A percentile compares a stretch with the other conserved stretches of the same genome.
phyloP scores from a whole-genome alignment of 257 asterid species.

The Asclepias syriaca region DNA sequence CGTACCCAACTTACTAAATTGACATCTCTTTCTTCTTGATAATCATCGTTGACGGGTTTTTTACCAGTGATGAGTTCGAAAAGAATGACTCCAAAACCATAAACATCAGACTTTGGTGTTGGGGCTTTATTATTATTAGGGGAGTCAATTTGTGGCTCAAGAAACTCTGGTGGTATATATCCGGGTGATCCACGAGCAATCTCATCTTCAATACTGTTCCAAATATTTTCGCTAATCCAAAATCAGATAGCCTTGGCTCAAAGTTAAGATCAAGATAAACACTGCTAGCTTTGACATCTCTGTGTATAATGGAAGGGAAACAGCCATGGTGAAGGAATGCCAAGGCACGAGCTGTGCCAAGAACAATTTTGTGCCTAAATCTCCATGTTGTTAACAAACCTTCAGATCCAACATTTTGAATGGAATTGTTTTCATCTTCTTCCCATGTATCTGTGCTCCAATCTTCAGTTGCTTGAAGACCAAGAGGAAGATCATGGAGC shows the following conservation, averaged over 20 bases:
- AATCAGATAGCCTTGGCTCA: slow-evolving; percentile 74
- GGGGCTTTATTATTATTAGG: slow-evolving; percentile 33
- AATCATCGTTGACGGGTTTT: slow-evolving; percentile 53
- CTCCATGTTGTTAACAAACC: slow-evolving; percentile 58
- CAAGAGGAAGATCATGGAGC: slow-evolving; percentile 73
- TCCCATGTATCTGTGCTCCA: slow-evolving; percentile 82
- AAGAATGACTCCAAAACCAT: slow-evolving; percentile 73
- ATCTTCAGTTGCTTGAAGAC: slow-evolving; percentile 57
- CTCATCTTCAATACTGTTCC: slow-evolving; percentile 62
- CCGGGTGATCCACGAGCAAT: slow-evolving; percentile 58
- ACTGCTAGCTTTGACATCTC: slow-evolving; percentile 81
- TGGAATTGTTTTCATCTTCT: slow-evolving; percentile 47
- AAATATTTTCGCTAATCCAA: slow-evolving; percentile 66
- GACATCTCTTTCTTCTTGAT: slow-evolving; percentile 45
- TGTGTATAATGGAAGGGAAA: slow-evolving; percentile 72
- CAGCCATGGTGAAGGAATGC: slow-evolving; percentile 92
- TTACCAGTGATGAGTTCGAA: slow-evolving; percentile 77
- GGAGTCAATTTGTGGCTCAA: slow-evolving; percentile 40
- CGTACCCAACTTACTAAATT: slow-evolving; percentile 68
- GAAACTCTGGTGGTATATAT: slow-evolving; percentile 71
- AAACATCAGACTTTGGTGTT: slow-evolving; percentile 71
- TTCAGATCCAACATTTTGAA: slow-evolving; percentile 54
- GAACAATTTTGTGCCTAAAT: slow-evolving; percentile 66
- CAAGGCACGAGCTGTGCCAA: slow-evolving; percentile 81
- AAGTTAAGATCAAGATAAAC: slow-evolving; percentile 66